Evolutionary conservation across 139 green algal genomes (phyloP).

Genomic region (Chlamydomonas schloesseri): DNA sequence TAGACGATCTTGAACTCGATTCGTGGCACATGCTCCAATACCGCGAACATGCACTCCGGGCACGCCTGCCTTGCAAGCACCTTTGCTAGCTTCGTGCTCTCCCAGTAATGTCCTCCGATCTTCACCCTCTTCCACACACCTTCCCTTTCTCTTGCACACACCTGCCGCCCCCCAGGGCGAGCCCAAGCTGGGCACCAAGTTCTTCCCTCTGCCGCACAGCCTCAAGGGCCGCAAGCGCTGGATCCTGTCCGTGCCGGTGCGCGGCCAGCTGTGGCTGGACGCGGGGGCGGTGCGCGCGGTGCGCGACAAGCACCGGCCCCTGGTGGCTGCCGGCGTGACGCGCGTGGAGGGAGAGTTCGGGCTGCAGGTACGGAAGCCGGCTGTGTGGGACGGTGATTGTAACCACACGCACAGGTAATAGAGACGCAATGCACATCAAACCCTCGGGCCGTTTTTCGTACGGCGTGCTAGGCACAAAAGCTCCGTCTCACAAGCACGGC

Average conservation of each 20-base stretch:
- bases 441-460: no score
- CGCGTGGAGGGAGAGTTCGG: constrained; percentile 51
- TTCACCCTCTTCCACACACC: no score
- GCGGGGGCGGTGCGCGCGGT: constrained; percentile 80
- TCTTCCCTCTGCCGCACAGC: constrained; percentile 68
- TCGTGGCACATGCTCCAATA: constrained; percentile 35
- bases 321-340: constrained; percentile 86
- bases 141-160: no score
- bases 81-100: no score
- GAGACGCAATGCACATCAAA: no score
- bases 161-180: constrained; percentile 23
- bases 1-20: constrained; percentile 57
- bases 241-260: constrained; percentile 77
- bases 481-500: no score
- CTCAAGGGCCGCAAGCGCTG: constrained; percentile 88
- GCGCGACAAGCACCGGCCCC: constrained; percentile 70
- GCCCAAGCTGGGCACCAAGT: constrained; percentile 66
- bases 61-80: no score
- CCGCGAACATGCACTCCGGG: no score
- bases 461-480: no score
- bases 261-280: constrained; percentile 79
- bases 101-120: no score
- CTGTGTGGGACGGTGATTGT: no score
- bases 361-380: constrained; percentile 33
- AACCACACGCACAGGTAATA: no score